A percentile compares a stretch with the other conserved stretches of the same genome.
These are phyloP conservation scores for Suillus variegatus DNA, from an alignment of 768 basidiomycete genomes.

Conservation along the genomic window DNA sequence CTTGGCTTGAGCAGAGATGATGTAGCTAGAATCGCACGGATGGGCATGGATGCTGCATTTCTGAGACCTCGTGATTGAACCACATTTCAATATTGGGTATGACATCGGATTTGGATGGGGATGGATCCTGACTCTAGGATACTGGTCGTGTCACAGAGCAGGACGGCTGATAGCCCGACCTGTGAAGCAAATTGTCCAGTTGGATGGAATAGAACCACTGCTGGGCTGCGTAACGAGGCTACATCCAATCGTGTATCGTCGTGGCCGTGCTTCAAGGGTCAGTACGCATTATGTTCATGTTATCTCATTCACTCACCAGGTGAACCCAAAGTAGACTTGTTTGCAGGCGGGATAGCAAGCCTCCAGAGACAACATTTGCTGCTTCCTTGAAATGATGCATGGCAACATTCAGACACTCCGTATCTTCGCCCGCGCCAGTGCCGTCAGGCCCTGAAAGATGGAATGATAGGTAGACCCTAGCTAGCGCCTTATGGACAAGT, in stretches of 20 bases:
- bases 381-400: too few species aligned
- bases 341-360: too few species aligned
- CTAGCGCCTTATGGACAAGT: too few species aligned
- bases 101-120: background rate
- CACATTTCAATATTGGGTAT: background rate
- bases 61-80: background rate
- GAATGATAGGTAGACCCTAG: too few species aligned
- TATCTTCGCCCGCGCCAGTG: too few species aligned
- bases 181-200: background rate
- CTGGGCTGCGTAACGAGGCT: background rate
- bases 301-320: background rate
- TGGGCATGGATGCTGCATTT: slow-evolving; percentile 50
- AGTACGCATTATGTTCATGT: background rate
- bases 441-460: too few species aligned
- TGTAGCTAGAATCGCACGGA: slow-evolving; percentile 56
- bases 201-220: background rate
- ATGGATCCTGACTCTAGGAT: too few species aligned
- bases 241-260: background rate
- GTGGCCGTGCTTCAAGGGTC: background rate
- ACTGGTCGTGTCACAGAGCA: too few species aligned
- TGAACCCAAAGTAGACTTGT: background rate
- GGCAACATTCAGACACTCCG: too few species aligned
- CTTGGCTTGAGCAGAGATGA: slow-evolving; percentile 65
- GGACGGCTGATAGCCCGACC: too few species aligned
- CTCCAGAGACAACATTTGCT: too few species aligned